phyloP scores from a whole-genome alignment of 306 rosid species.

The Gastrolobium bilobum region DNA sequence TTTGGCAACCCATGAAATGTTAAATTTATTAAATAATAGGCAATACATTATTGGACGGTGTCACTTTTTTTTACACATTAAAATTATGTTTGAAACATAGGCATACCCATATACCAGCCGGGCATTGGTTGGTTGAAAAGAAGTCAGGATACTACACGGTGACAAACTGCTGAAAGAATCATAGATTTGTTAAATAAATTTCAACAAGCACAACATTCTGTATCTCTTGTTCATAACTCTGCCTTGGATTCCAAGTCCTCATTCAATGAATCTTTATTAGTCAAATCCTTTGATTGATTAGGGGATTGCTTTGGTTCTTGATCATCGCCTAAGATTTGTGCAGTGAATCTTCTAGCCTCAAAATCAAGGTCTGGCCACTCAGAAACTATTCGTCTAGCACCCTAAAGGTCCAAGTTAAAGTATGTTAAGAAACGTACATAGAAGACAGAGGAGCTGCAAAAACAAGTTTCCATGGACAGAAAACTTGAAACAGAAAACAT shows the following conservation, averaged over 20 bases:
- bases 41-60: no score
- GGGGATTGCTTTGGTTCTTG: conserved; percentile 56
- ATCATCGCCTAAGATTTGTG: conserved; percentile 69
- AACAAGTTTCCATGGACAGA: conserved; percentile 16
- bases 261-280: conserved; percentile 31
- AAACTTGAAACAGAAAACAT: background rate
- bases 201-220: background rate
- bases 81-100: background rate
- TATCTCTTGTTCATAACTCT: conserved; percentile 57
- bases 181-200: no score
- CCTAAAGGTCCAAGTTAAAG: conserved; percentile 50
- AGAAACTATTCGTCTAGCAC: conserved; percentile 78
- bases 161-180: background rate
- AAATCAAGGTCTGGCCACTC: conserved; percentile 88
- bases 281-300: conserved; percentile 41
- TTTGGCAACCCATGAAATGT: no score
- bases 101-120: background rate
- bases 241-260: conserved; percentile 70
- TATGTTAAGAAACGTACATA: background rate
- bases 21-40: no score
- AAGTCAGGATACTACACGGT: conserved; percentile 1
- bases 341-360: conserved; percentile 85
- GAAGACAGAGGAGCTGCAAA: background rate
- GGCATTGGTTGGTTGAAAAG: background rate
- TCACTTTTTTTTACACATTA: no score